Evolutionary conservation across 2,329 filamentous ascomycete species (phyloP), one percentile per base, ranked within the genome.

Genomic region (Leptoxyphium fumago): DNA sequence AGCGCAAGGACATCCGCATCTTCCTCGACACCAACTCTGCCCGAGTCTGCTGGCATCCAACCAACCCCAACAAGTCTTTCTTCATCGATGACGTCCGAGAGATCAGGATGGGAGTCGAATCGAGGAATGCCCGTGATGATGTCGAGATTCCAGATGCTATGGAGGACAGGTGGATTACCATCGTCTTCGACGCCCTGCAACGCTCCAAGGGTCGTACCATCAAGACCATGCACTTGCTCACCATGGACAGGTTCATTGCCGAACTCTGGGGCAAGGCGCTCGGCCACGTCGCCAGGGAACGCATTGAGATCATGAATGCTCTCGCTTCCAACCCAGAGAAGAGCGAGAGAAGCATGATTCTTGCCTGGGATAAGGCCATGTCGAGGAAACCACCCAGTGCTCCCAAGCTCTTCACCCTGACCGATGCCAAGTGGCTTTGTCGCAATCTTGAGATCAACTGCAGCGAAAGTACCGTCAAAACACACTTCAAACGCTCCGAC

Each of bases 61-160:
- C 74, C 8, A 79, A 84, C 30, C 80, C 83, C 1, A 76, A 78
- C 18, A 96, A 95, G 61, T 79, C 78, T 43, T 82, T 98, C 50
- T 93, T 94, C 61, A 84, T 98, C 49, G 91, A 98, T 56, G 87
- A 96, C 60, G 89, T 98, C 55, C 82, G 84, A 56, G 87, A 94
- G 57, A 87, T 96, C 40, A 80, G 88, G 49, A 78, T 80, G 29
- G 87, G 85, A 14, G 75, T 75, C 10, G 85, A 96, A 59, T 85
- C 89, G 14, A 78, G 84, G 45, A 89, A 94, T 59, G 94, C 94
- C 60, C 82, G 85, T 38, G 79, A 89, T 55, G 88, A 95, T 61
- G 84, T 83, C 57, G 77, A 78, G 34, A 68, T 91, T 17, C 67
- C 80, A 1, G 74, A 80, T 42, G 68, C 75, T 5, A 74, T 78